Base-by-base conservation (phyloP, 768 basidiomycete genomes). In the Boletus insuetus region DNA sequence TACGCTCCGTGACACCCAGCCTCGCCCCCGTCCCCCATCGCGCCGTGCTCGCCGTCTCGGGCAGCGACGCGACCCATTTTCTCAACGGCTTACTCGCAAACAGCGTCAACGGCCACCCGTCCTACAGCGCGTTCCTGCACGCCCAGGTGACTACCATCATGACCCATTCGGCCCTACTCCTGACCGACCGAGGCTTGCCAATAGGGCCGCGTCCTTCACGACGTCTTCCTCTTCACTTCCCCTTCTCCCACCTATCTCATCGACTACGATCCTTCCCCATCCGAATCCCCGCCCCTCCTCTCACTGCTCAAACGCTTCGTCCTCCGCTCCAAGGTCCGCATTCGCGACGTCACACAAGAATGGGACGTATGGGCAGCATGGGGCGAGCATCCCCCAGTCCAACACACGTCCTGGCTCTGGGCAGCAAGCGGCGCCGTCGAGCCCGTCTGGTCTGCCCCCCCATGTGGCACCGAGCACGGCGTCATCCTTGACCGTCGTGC, bases 161-260 rank as follows among this genome's bases (percentile, higher is more conserved):
- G 6, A 2, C 38, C 24, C 22, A 8, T 37, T 19, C 22, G 6
- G 4, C 5, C 24, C 14, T 11, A 0, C 6, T n/a, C n/a, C 35
- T 37, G 13, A 17, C 35, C 34, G 12, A 46, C 55, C 56, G 41
- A 54, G 51, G 24, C 42, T 26, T 32, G 22, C 17, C 22, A 4
- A 31, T 53, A 95, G 94, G 96, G 96, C 39, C 82, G 94, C 67
- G 84, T 98, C 31, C 75, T 97, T 44, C 87, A 94, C 66, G 95
- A 98, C 69, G 73, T 88, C 48, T 94, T 98, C 72, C 77, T 97
- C 58, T 91, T 92, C 69, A 84, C 87, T 14, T 75, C 77, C 19
- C 75, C 82, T 13, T 70, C 77, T 20, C 72, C 69, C 16, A 82
- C 80, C 17, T 91, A 86, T 66, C 71, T 92, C 44, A 69, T 91